Evolutionary conservation across 202 grass and related monocot genomes (phyloP).

Genomic region (Panicum virgatum): DNA sequence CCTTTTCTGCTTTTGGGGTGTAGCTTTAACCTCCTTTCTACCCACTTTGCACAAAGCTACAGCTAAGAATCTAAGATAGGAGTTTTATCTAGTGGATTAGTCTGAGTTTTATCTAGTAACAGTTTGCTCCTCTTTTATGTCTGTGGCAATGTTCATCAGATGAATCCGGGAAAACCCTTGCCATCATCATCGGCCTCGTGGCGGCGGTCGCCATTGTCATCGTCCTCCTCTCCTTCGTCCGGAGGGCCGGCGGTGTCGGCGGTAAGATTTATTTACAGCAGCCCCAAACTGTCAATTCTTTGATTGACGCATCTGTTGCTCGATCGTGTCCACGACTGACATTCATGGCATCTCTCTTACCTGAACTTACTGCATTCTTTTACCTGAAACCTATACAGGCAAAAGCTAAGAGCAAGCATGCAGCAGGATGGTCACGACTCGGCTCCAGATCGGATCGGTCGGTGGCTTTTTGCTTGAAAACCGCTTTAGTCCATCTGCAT

Average conservation of each 20-base stretch:
- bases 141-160: constrained; percentile 34
- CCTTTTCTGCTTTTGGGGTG: constrained; percentile 22
- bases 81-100: not conserved
- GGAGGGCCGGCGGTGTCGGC: constrained; percentile 41
- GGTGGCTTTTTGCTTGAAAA: constrained; percentile 48
- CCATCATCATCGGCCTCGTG: constrained; percentile 79
- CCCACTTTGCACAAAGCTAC: constrained; percentile 47
- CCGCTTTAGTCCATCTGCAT: constrained; percentile 35
- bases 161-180: constrained; percentile 69
- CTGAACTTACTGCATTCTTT: constrained; percentile 24
- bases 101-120: not conserved
- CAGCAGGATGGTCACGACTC: constrained; percentile 21
- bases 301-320: not conserved
- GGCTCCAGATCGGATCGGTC: constrained; percentile 43
- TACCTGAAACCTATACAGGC: constrained; percentile 49
- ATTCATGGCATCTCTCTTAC: constrained; percentile 23
- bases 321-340: not conserved
- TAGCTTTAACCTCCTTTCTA: constrained; percentile 48
- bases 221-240: constrained; percentile 66
- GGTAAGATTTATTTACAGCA: constrained; percentile 28
- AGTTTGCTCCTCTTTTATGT: not conserved
- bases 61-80: not conserved
- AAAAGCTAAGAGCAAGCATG: constrained; percentile 46
- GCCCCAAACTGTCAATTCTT: not conserved
- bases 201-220: constrained; percentile 66